These are phyloP conservation scores for Stagonosporopsis chrysanthemi DNA, from an alignment of 2,329 filamentous ascomycete genomes.

Conservation along the genomic window DNA sequence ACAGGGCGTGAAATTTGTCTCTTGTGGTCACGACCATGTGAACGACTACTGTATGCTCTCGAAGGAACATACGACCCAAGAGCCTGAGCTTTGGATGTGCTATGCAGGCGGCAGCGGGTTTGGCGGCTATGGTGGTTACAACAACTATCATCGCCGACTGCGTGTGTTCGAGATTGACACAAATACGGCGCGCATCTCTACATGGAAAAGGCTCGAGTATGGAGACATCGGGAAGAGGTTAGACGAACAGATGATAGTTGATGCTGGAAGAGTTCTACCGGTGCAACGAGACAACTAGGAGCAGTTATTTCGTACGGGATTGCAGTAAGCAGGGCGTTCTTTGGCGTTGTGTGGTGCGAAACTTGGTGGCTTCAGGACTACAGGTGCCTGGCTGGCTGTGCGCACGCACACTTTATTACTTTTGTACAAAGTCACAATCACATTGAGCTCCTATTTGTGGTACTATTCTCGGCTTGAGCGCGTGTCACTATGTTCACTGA, in stretches of 20 bases:
- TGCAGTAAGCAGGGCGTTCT: constrained; percentile 8
- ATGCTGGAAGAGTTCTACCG: constrained; percentile 59
- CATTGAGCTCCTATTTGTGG: no score
- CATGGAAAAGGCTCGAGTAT: constrained; percentile 88
- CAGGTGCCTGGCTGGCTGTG: neutral
- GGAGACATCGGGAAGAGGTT: constrained; percentile 61
- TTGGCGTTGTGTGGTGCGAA: neutral
- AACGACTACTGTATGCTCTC: constrained; percentile 92
- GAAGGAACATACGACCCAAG: constrained; percentile 53
- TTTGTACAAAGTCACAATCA: neutral
- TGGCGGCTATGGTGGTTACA: constrained; percentile 93
- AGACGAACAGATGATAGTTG: constrained; percentile 68
- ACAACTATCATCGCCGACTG: constrained; percentile 81
- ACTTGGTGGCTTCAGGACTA: neutral
- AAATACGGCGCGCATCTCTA: constrained; percentile 85
- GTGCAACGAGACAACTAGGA: constrained; percentile 4
- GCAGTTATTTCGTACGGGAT: neutral
- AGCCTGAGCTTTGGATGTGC: constrained; percentile 88
- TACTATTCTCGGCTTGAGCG: no score
- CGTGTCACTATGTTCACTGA: neutral
- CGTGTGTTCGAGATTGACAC: constrained; percentile 93
- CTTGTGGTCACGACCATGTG: constrained; percentile 93
- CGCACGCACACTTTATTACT: neutral
- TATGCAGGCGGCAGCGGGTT: constrained; percentile 93
- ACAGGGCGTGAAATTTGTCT: constrained; percentile 84